These are phyloP conservation scores for Apophysomyces trapeziformis DNA, from an alignment of 371 early-diverging fungal genomes.

Conservation along the genomic window DNA sequence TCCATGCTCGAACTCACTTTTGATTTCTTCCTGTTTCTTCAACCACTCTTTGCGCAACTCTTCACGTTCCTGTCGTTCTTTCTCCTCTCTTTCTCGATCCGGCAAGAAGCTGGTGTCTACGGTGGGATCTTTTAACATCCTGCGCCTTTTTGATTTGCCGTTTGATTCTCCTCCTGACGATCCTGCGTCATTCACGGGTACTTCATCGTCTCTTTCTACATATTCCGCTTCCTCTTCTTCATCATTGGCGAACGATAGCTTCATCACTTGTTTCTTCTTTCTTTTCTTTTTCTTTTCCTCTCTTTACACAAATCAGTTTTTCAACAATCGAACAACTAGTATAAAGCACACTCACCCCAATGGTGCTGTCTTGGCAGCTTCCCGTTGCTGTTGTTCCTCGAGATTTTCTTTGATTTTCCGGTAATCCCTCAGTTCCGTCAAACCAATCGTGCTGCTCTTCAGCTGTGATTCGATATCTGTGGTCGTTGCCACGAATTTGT, in stretches of 20 bases:
- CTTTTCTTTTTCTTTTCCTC: conserved; percentile 66
- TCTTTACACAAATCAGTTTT: conserved; percentile 20
- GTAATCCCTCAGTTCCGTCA: conserved; percentile 90
- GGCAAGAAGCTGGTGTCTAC: conserved; percentile 95
- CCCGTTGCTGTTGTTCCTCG: conserved; percentile 79
- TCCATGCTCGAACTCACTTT: conserved; percentile 43
- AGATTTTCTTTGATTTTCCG: conserved; percentile 81
- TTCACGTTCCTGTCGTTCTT: conserved; percentile 76
- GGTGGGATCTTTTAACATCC: conserved; percentile 82
- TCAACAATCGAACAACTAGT: neutral
- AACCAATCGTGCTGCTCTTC: conserved; percentile 87
- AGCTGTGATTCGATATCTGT: conserved; percentile 82
- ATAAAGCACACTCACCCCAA: conserved; percentile 29
- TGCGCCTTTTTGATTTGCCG: conserved; percentile 54
- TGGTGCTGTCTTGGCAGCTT: conserved; percentile 71
- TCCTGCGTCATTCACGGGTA: conserved; percentile 24
- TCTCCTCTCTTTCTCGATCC: conserved; percentile 87
- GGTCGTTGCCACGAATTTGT: conserved; percentile 83
- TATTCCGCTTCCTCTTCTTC: conserved; percentile 37
- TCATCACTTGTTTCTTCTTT: conserved; percentile 64
- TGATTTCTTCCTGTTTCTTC: conserved; percentile 80
- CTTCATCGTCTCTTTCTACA: conserved; percentile 46
- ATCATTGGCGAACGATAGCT: conserved; percentile 75
- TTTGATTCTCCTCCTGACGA: conserved; percentile 25
- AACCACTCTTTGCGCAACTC: conserved; percentile 55